These are phyloP conservation scores for Ascoidea rubescens DNA, from an alignment of 805 yeast species.

Conservation along the genomic window DNA sequence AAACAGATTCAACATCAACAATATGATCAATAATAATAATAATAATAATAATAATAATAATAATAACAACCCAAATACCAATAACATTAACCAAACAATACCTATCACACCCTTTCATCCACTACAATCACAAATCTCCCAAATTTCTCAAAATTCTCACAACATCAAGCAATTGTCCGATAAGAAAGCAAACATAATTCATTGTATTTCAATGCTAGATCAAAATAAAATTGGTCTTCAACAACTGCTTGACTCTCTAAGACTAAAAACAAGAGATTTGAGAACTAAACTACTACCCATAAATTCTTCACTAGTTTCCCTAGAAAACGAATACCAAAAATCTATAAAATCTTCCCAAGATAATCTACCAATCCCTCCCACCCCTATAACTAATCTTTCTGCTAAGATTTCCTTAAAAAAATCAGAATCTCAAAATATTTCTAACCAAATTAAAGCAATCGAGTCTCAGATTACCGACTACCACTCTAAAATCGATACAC, in stretches of 20 bases:
- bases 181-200: background rate
- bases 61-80: background rate
- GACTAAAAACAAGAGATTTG: no score
- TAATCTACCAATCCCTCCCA: background rate
- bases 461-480: background rate
- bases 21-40: no score
- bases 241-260: no score
- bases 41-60: no score
- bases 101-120: background rate
- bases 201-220: background rate
- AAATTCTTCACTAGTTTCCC: background rate
- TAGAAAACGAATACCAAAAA: background rate
- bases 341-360: background rate
- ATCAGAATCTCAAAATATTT: background rate
- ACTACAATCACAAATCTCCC: background rate
- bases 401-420: background rate
- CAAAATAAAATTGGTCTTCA: slow-evolving; percentile 11
- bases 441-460: background rate
- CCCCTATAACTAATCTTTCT: background rate
- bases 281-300: background rate
- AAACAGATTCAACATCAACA: background rate
- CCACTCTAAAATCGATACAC: background rate
- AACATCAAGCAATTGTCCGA: background rate
- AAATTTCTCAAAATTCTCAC: background rate
- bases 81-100: no score